Evolutionary conservation across 164 flowering plant species (phyloP).

Genomic region (Liriodendron chinense): DNA sequence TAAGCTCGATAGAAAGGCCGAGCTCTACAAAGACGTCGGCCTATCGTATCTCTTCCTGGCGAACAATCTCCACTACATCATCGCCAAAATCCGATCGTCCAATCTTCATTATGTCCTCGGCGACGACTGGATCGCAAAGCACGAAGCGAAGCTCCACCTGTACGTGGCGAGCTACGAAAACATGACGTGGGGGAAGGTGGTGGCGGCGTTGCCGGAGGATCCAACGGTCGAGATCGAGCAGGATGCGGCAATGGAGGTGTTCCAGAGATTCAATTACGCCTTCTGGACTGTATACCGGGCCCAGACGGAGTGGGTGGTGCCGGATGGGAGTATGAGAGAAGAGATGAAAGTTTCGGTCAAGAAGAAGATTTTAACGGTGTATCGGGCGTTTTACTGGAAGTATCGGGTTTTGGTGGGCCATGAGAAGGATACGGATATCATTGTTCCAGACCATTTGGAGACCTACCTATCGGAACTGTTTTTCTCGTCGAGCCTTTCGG

Average conservation of each 20-base stretch:
- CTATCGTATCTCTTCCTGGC: constrained; percentile 59
- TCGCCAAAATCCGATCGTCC: constrained; percentile 39
- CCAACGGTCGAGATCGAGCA: constrained; percentile 21
- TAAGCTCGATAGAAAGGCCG: constrained; percentile 58
- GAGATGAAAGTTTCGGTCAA: constrained; percentile 42
- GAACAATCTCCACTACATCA: constrained; percentile 59
- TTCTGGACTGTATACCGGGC: constrained; percentile 46
- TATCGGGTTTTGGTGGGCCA: constrained; percentile 14
- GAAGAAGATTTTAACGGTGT: constrained; percentile 37
- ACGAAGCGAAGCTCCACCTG: constrained; percentile 42
- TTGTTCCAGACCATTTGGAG: constrained; percentile 67
- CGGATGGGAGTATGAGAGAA: constrained; percentile 50
- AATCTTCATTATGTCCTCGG: constrained; percentile 52
- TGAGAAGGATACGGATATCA: constrained; percentile 16
- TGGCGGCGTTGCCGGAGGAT: constrained; percentile 34
- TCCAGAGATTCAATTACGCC: constrained; percentile 36
- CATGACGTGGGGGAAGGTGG: constrained; percentile 52
- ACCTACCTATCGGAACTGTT: constrained; percentile 74
- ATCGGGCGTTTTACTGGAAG: constrained; percentile 42
- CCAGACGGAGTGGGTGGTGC: constrained; percentile 39
- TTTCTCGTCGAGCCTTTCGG: constrained; percentile 14
- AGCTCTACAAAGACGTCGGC: constrained; percentile 48
- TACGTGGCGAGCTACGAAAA: constrained; percentile 46
- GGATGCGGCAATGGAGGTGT: constrained; percentile 32
- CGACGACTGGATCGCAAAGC: constrained; percentile 48